Evolutionary conservation across 2,329 filamentous ascomycete genomes (phyloP).

Genomic region (Bipolaris cookei): DNA sequence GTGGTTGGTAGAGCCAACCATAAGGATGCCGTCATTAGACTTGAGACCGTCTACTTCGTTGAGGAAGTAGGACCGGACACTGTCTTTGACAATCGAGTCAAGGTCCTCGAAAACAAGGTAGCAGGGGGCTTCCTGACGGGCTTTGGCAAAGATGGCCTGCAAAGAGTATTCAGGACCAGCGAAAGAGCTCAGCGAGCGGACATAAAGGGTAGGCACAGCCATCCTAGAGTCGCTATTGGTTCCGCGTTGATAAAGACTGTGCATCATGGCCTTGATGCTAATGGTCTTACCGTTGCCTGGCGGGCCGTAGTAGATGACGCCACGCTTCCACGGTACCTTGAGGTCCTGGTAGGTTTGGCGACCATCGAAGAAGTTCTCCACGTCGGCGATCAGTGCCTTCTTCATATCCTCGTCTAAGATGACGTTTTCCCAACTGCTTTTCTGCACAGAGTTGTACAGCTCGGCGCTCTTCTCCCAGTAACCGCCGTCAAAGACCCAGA

Average conservation of each 20-base stretch:
- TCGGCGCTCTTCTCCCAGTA: slow-evolving; percentile 68
- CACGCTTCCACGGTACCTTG: slow-evolving; percentile 73
- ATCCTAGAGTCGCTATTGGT: slow-evolving; percentile 38
- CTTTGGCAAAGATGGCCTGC: slow-evolving; percentile 54
- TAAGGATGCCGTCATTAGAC: slow-evolving; percentile 73
- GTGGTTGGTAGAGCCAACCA: slow-evolving; percentile 70
- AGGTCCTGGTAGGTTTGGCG: slow-evolving; percentile 65
- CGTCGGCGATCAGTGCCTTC: slow-evolving; percentile 66
- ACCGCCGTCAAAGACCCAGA: slow-evolving; percentile 70
- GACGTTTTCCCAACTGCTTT: slow-evolving; percentile 67
- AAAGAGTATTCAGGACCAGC: slow-evolving; percentile 62
- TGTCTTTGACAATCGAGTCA: slow-evolving; percentile 68
- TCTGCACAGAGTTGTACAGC: slow-evolving; percentile 60
- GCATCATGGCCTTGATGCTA: slow-evolving; percentile 73
- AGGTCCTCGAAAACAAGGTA: slow-evolving; percentile 76
- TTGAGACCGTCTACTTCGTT: slow-evolving; percentile 75
- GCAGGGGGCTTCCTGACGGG: slow-evolving; percentile 68
- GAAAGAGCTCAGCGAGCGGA: slow-evolving; percentile 57
- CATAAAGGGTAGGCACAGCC: slow-evolving; percentile 62
- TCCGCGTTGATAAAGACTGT: slow-evolving; percentile 62
- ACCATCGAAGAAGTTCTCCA: slow-evolving; percentile 68
- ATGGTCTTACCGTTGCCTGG: slow-evolving; percentile 72
- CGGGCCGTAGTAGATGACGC: slow-evolving; percentile 71
- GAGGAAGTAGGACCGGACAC: slow-evolving; percentile 70
- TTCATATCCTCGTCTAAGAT: slow-evolving; percentile 72